A percentile compares a stretch with the other conserved stretches of the same genome.
These are phyloP conservation scores for Boletus subparvulus DNA, from an alignment of 768 basidiomycete genomes.

Conservation along the genomic window DNA sequence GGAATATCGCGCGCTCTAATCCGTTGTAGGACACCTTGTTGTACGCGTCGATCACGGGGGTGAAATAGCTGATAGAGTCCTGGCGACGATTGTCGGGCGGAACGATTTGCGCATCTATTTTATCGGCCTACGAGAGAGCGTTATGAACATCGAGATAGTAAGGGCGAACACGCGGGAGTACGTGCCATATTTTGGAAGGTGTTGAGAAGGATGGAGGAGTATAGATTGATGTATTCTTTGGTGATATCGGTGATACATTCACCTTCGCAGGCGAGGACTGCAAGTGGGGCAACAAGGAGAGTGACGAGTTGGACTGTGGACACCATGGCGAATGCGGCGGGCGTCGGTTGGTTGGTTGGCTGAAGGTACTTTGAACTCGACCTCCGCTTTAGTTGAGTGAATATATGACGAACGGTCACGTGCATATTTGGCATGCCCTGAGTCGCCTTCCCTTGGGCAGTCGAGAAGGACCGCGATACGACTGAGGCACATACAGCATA, in stretches of 20 bases:
- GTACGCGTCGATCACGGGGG: constrained; percentile 50
- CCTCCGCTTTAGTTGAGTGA: not conserved
- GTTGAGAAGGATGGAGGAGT: constrained; percentile 40
- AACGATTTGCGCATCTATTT: constrained; percentile 36
- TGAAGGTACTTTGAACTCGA: not conserved
- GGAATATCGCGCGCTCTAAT: constrained; percentile 62
- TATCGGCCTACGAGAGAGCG: constrained; percentile 30
- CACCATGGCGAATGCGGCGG: constrained; percentile 21
- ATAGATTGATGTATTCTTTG: constrained; percentile 51
- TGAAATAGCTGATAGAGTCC: constrained; percentile 38
- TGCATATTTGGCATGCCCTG: constrained; percentile 15
- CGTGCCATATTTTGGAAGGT: constrained; percentile 47
- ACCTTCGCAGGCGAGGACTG: constrained; percentile 63
- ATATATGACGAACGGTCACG: constrained; percentile 17
- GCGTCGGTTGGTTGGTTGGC: constrained; percentile 1
- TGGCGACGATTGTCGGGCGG: constrained; percentile 25
- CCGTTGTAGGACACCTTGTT: constrained; percentile 40
- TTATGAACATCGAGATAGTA: not conserved
- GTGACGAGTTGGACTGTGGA: constrained; percentile 20
- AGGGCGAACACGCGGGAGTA: not conserved
- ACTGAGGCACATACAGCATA: not conserved
- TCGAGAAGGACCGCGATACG: not conserved
- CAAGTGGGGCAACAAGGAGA: constrained; percentile 33
- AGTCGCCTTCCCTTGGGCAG: too few species aligned
- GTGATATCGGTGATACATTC: constrained; percentile 66